Conservation (phyloP, 2,329 filamentous ascomycete genomes). For the Alternaria dauci region DNA sequence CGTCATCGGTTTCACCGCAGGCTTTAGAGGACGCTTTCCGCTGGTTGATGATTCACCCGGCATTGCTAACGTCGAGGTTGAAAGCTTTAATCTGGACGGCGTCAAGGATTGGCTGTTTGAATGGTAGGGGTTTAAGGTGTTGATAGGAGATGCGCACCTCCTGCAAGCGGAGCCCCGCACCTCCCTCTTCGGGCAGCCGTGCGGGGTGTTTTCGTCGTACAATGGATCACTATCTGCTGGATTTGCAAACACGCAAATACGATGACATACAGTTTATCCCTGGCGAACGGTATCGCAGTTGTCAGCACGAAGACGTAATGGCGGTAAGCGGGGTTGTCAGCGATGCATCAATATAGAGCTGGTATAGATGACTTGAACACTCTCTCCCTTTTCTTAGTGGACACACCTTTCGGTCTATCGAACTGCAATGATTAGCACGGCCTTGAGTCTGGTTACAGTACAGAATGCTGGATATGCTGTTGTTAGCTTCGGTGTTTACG, state of each 20-base stretch:
- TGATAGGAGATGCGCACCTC: neutral
- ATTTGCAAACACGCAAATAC: neutral
- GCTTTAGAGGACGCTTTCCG: slow-evolving; percentile 17
- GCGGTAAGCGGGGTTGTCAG: neutral
- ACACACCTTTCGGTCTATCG: neutral
- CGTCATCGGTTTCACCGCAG: slow-evolving; percentile 16
- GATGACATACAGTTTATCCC: neutral
- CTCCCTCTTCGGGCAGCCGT: slow-evolving; percentile 2
- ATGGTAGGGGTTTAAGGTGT: neutral
- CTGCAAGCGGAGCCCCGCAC: slow-evolving; percentile 16
- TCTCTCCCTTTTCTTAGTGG: neutral
- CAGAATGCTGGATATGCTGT: neutral
- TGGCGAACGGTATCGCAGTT: neutral
- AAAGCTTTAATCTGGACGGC: neutral
- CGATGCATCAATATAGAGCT: neutral
- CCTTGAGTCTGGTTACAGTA: neutral
- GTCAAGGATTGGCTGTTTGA: neutral
- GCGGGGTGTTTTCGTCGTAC: slow-evolving; percentile 6
- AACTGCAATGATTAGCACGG: neutral
- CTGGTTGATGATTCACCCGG: neutral
- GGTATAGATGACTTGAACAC: neutral
- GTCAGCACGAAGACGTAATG: neutral
- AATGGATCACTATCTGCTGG: neutral
- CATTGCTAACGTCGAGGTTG: neutral
- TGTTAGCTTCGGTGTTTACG: neutral